Conservation (phyloP, 2,329 filamentous ascomycete genomes). For the Zasmidium cellare region DNA sequence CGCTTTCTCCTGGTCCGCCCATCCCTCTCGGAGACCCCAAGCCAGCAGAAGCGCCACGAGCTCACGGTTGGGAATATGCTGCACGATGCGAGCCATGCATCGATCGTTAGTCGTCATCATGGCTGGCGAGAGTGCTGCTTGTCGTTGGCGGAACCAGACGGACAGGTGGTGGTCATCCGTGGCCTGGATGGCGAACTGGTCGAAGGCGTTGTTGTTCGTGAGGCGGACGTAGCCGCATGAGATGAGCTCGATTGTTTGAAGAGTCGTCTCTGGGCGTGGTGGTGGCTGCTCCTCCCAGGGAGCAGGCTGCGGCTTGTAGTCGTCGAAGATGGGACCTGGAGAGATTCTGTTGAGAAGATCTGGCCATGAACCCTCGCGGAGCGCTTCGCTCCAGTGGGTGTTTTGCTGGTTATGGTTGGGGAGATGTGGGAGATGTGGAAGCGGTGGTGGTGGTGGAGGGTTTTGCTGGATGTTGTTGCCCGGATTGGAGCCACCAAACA, state of each 20-base stretch:
- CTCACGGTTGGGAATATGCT: constrained; percentile 37
- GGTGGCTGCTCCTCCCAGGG: constrained; percentile 29
- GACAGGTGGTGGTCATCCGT: constrained; percentile 17
- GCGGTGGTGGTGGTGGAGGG: not conserved
- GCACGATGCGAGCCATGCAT: constrained; percentile 42
- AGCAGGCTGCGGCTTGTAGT: constrained; percentile 39
- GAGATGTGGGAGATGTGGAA: not conserved
- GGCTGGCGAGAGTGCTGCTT: constrained; percentile 29
- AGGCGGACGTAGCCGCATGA: constrained; percentile 63
- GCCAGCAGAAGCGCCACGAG: constrained; percentile 30
- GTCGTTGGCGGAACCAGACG: constrained; percentile 34
- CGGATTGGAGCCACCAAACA: not conserved
- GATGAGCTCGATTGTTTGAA: constrained; percentile 52
- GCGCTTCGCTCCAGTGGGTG: constrained; percentile 34
- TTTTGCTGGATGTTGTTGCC: not conserved
- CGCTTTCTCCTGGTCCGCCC: constrained; percentile 31
- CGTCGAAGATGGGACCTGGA: constrained; percentile 46
- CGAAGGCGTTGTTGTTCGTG: constrained; percentile 26
- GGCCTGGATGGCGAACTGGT: constrained; percentile 38
- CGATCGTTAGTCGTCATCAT: constrained; percentile 42
- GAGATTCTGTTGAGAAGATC: constrained; percentile 52
- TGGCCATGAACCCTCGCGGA: constrained; percentile 52
- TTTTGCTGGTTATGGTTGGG: not conserved
- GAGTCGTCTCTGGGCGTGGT: constrained; percentile 30
- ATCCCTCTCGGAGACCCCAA: constrained; percentile 36